Evolutionary conservation across 495 filamentous ascomycete genomes (phyloP), one percentile per base, ranked within the genome.

Genomic region (Neurospora sp.): DNA sequence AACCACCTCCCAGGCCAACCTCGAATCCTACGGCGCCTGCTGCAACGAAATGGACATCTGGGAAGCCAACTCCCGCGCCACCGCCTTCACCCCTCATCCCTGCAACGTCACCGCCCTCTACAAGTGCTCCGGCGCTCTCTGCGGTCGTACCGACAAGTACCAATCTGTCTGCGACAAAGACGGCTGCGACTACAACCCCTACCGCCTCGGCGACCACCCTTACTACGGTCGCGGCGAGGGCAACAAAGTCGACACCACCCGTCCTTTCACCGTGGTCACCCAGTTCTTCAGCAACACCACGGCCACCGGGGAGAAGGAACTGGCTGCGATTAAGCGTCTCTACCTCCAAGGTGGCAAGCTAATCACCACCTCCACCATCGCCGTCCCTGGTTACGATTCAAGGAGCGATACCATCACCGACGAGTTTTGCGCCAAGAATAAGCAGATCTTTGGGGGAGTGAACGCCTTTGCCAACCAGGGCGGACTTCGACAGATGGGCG

Each of bases 101-200:
- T 91, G 90, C 84, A 86, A 84, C 79, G 79, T 82, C 72, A 80
- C 80, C 0, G 81, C 84, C 0, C 72, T 85, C 1, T 87, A 87
- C 79, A 79, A 81, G 10, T 90, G 89, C 82, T 75, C 74, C 20
- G 85, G 84, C 8, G 83, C 77, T 27, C 84, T 87, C 69, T 88
- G 87, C 82, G 80, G 81, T 4, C 85, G 79, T 69, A 76, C 78
- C 27, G 78, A 80, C 77, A 75, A 79, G 72, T 80, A 80, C 72
- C 79, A 77, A 46, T 88, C 89, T 46, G 84, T 89, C 40, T 92
- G 91, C 81, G 90, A 92, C 79, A 86, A 89, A 79, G 80, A 83
- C 72, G 91, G 91, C 0, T 93, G 91, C 79, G 87, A 86, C 42
- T 92, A 85, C 81, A 92, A 92, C 82, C 83, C 87, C n/a, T 92